Evolutionary conservation across 305 asterid species (phyloP).

Genomic region (Ilex paraguariensis): DNA sequence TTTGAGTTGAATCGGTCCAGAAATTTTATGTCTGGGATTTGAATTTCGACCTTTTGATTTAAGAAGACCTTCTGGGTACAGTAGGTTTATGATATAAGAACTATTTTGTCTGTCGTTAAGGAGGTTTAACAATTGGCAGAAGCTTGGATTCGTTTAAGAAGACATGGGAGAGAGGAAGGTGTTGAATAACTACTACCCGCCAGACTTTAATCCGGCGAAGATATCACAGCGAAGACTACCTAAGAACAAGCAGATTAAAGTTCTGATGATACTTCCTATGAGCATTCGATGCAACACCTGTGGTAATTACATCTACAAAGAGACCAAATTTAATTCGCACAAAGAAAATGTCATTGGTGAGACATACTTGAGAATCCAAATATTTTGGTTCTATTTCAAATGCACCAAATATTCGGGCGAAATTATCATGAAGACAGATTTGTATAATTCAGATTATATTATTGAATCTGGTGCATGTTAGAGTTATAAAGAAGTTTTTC

Average conservation of each 20-base stretch:
- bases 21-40: too few species aligned
- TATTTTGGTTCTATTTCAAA: slow-evolving; percentile 83
- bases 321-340: slow-evolving; percentile 85
- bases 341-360: slow-evolving; percentile 83
- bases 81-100: too few species aligned
- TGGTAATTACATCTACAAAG: slow-evolving; percentile 75
- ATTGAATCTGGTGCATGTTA: slow-evolving; percentile 94
- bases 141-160: too few species aligned
- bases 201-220: slow-evolving; percentile 94
- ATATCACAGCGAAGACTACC: slow-evolving; percentile 76
- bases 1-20: too few species aligned
- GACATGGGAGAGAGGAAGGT: slow-evolving; percentile 88
- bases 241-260: slow-evolving; percentile 73
- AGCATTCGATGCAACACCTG: slow-evolving; percentile 79
- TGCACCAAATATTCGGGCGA: slow-evolving; percentile 90
- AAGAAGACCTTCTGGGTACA: too few species aligned
- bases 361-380: slow-evolving; percentile 82
- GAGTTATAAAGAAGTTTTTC: too few species aligned
- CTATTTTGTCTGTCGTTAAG: too few species aligned
- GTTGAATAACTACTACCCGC: slow-evolving; percentile 84
- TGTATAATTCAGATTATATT: slow-evolving; percentile 76
- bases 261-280: slow-evolving; percentile 97
- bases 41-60: too few species aligned
- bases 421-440: slow-evolving; percentile 81
- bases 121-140: too few species aligned